Evolutionary conservation across 2,329 filamentous ascomycete species (phyloP), one percentile per base, ranked within the genome.

Genomic region (Parascedosporium putredinis): DNA sequence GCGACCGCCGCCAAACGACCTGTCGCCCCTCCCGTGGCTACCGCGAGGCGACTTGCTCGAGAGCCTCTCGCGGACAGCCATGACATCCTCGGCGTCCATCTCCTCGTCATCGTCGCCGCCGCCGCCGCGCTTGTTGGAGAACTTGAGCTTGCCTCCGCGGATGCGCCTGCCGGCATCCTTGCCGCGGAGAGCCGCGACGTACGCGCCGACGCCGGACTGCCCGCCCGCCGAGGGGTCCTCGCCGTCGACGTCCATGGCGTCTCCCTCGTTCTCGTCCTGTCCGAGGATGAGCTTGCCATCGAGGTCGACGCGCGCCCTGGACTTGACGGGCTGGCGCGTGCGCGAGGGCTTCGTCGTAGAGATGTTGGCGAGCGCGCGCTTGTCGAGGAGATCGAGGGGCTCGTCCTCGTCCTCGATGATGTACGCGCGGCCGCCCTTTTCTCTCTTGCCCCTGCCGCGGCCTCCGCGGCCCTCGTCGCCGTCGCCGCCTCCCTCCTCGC

Each of bases 401-500:
- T 97, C 93, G 58, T 95, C 87, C 51, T 94, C 88, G 53, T 94
- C 86, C 70, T 97, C 91, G 53, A 95, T 79, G 58, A 98, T 97
- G 67, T 93, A 98, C 1, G 85, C 80, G 59, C 81, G 82, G 59
- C 77, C 76, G 38, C 77, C 79, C 64, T 80, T 81, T 60, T 42
- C 38, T 22, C 79, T 74, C 40, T 67, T 67, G 55, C 67, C 20
- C 63, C 73, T 70, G 66, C 67, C 72, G 18, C 51, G 25, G 51
- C 79, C 81, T 2, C 75, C 79, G 61, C 54, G 56, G 66, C 66
- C 66, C 56, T 69, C 68, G 56, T 76, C 78, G 55, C 83, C 80
- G 8, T 79, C 80, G 51, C 81, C 78, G 51, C 79, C 81, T 2
- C 75, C 79, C 3, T 58, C 61, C 5, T 73, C 79, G 27, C n/a